Conservation (phyloP, 768 basidiomycete genomes). For the Pisolithus microcarpus region DNA sequence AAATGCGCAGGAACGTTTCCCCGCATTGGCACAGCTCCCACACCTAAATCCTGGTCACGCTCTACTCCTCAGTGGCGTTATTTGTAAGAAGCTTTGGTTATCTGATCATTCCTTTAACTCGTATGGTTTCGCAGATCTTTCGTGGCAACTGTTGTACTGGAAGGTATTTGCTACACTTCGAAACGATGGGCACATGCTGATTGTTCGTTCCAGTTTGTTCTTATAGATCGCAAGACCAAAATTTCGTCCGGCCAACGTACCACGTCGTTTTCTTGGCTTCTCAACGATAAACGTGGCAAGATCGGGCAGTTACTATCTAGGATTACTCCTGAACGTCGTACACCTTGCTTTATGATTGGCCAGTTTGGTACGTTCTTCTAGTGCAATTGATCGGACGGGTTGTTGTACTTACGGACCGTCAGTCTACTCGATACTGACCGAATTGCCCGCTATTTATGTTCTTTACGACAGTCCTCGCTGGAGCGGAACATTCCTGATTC, state of each 20-base stretch:
- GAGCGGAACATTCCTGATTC: conserved; percentile 70
- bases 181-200: background rate
- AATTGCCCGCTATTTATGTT: conserved; percentile 76
- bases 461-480: conserved; percentile 75
- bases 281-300: conserved; percentile 80
- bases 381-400: background rate
- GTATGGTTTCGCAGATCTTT: conserved; percentile 51
- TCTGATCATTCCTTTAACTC: conserved; percentile 5
- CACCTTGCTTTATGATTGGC: conserved; percentile 72
- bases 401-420: conserved; percentile 6
- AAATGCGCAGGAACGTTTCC: conserved; percentile 64
- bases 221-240: conserved; percentile 82
- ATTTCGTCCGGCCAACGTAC: conserved; percentile 88
- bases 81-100: conserved; percentile 52
- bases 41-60: conserved; percentile 65
- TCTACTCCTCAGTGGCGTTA: conserved; percentile 69
- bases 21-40: conserved; percentile 67
- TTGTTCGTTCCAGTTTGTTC: conserved; percentile 53
- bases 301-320: conserved; percentile 68
- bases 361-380: conserved; percentile 55
- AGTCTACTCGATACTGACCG: conserved; percentile 85
- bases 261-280: conserved; percentile 82
- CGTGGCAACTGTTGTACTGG: conserved; percentile 94
- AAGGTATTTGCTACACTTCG: conserved; percentile 43
- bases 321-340: conserved; percentile 55